Percentiles rank a stretch among this genome's conserved stretches.
These are phyloP conservation scores for Wickerhamomyces hampshirensis DNA, from an alignment of 805 yeast genomes.

Conservation along the genomic window DNA sequence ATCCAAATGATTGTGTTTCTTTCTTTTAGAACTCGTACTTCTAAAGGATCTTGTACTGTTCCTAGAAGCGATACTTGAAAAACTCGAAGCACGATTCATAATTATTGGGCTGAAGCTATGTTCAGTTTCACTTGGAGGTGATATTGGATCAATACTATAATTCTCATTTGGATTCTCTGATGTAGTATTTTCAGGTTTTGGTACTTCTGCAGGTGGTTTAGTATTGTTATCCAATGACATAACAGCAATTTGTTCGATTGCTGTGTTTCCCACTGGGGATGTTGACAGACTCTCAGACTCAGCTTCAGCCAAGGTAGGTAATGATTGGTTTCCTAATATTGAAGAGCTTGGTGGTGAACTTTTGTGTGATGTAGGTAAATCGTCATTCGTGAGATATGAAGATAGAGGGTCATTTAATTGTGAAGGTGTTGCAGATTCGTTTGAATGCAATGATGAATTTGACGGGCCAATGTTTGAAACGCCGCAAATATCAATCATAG, in stretches of 20 bases:
- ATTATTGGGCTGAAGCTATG: too few species aligned
- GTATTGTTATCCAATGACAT: too few species aligned
- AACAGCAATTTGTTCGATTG: slow-evolving; percentile 8
- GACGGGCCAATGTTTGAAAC: too few species aligned
- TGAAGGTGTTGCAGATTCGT: background rate
- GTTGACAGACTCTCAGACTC: background rate
- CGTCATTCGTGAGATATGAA: too few species aligned
- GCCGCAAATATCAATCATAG: slow-evolving; percentile 22
- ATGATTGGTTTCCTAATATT: background rate
- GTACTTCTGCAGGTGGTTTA: too few species aligned
- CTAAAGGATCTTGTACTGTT: slow-evolving; percentile 9
- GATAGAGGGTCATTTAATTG: background rate
- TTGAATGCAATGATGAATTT: too few species aligned
- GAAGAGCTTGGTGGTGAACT: background rate
- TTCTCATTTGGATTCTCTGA: too few species aligned
- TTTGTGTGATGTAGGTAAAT: background rate
- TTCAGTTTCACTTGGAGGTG: background rate
- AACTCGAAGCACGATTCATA: slow-evolving; percentile 13
- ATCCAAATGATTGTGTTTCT: slow-evolving; percentile 24
- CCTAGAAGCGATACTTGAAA: slow-evolving; percentile 16
- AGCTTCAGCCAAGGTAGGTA: slow-evolving; percentile 1
- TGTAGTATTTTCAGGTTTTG: too few species aligned
- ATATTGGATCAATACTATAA: slow-evolving; percentile 3
- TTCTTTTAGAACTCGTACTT: slow-evolving; percentile 9
- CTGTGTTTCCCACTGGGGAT: background rate